Conservation (phyloP, 2,329 filamentous ascomycete species). For the Corniculantispora saksenae region DNA sequence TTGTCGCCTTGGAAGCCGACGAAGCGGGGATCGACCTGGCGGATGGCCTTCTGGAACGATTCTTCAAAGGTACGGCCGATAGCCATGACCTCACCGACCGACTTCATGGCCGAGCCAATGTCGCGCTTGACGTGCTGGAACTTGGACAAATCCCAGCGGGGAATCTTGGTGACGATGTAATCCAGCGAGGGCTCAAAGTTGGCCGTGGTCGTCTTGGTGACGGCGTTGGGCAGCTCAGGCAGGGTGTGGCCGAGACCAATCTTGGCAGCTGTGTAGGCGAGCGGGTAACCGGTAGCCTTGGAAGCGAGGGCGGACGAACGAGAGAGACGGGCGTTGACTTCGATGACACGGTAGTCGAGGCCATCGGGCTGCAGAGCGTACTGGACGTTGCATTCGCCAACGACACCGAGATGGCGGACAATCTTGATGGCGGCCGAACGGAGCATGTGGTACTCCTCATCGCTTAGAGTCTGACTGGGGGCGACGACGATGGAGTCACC, state of each 20-base stretch:
- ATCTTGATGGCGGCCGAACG: constrained; percentile 98
- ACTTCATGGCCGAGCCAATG: constrained; percentile 98
- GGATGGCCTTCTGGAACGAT: constrained; percentile 98
- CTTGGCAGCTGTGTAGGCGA: constrained; percentile 97
- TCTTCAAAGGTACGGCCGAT: constrained; percentile 98
- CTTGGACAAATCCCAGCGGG: constrained; percentile 96
- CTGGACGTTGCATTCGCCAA: constrained; percentile 98
- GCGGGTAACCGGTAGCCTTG: constrained; percentile 95
- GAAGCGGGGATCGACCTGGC: constrained; percentile 90
- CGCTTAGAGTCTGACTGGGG: constrained; percentile 92
- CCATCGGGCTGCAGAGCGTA: constrained; percentile 96
- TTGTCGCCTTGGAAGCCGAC: constrained; percentile 93
- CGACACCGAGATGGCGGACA: constrained; percentile 92
- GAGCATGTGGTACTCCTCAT: constrained; percentile 99
- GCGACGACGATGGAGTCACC: constrained; percentile 98
- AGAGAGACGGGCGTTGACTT: constrained; percentile 97
- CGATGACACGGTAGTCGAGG: constrained; percentile 96
- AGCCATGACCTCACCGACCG: constrained; percentile 98
- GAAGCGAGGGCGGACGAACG: constrained; percentile 95
- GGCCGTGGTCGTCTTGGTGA: constrained; percentile 97
- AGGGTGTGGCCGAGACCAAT: constrained; percentile 95
- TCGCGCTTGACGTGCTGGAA: constrained; percentile 98
- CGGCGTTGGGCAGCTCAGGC: constrained; percentile 93
- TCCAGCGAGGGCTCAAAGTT: constrained; percentile 98
- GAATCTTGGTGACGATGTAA: constrained; percentile 98